Evolutionary conservation across 208 protist species (phyloP).

Genomic region (Porcisia hertigi): DNA sequence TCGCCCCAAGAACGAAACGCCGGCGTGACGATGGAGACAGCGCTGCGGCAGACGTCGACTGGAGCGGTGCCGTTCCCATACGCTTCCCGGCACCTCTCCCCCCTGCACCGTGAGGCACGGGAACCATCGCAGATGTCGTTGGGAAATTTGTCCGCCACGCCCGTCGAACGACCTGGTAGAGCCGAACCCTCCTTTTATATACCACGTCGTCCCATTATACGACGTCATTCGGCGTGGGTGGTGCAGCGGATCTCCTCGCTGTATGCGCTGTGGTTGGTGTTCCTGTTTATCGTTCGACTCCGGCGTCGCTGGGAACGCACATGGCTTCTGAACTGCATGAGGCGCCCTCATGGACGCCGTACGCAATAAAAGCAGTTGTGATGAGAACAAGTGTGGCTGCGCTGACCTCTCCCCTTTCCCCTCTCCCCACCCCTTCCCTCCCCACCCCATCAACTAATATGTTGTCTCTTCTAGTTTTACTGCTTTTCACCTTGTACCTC

Average conservation of each 20-base stretch:
- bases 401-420: not conserved
- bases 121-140: not conserved
- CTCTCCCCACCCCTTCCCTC: not conserved
- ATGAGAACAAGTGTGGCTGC: not conserved
- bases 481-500: not conserved
- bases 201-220: not conserved
- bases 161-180: not conserved
- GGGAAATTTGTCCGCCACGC: not conserved
- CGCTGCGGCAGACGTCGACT: not conserved
- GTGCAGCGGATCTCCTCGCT: not conserved
- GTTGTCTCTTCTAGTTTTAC: not conserved
- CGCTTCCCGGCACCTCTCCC: not conserved
- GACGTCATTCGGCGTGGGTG: not conserved
- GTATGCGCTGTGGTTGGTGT: not conserved
- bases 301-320: slow-evolving; percentile 13
- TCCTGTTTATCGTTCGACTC: slow-evolving; percentile 19
- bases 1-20: not conserved
- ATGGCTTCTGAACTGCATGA: not conserved
- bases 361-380: not conserved
- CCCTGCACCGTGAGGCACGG: not conserved
- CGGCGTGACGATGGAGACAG: not conserved
- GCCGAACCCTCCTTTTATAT: not conserved
- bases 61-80: not conserved
- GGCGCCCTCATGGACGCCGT: not conserved
- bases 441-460: not conserved